Conservation (phyloP, 345 rosid species). For the Citrus sinensis region DNA sequence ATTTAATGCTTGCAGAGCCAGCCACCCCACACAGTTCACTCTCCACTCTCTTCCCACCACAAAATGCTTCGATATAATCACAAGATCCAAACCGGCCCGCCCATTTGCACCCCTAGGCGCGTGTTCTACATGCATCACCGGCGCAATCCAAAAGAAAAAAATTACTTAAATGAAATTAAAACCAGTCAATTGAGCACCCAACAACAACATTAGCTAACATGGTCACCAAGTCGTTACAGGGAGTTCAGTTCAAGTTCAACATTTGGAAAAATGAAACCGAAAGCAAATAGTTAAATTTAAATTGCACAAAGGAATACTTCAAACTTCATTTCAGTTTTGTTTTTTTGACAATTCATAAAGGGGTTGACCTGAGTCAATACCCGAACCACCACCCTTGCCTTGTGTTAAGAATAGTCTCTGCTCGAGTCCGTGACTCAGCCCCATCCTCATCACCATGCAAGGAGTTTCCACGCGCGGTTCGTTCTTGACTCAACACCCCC, state of each 20-base stretch:
- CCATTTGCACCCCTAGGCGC: background rate
- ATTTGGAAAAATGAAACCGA: too few relatives aligned
- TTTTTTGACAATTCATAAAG: background rate
- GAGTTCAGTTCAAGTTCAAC: too few relatives aligned
- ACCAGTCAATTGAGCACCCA: too few relatives aligned
- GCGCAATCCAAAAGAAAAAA: too few relatives aligned
- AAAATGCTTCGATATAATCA: background rate
- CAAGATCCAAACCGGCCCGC: background rate
- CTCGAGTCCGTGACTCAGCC: background rate
- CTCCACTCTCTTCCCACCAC: background rate
- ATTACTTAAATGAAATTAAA: too few relatives aligned
- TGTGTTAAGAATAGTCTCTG: slow-evolving; percentile 26
- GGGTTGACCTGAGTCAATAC: slow-evolving; percentile 97
- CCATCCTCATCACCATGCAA: slow-evolving; percentile 40
- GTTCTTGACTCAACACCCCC: slow-evolving; percentile 99
- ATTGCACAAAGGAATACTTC: too few relatives aligned
- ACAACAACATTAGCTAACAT: too few relatives aligned
- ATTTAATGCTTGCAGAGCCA: slow-evolving; percentile 24
- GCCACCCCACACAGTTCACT: background rate
- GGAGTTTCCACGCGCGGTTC: slow-evolving; percentile 89
- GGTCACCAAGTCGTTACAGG: too few relatives aligned
- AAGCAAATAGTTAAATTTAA: too few relatives aligned
- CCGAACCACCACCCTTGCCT: slow-evolving; percentile 99
- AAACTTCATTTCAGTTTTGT: background rate
- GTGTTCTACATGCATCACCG: background rate